Evolutionary conservation across 2,329 filamentous ascomycete genomes (phyloP), one percentile per base, ranked within the genome.

Genomic region (Pestalotiopsis sp.): DNA sequence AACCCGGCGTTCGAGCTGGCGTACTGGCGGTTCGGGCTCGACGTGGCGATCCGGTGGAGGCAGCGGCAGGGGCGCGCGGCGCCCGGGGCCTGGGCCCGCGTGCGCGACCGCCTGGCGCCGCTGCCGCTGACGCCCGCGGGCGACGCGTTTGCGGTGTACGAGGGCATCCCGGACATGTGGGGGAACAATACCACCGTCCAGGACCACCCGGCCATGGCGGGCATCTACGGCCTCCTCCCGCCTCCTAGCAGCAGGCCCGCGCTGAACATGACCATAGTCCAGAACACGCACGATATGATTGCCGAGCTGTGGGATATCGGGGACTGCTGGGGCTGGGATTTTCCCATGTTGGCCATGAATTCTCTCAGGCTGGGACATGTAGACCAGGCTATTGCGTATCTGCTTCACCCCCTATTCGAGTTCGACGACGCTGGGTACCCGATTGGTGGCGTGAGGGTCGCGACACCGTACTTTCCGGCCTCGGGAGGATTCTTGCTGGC

Each of bases 11-110:
- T 90, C 68, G 88, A 90, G 77, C 78, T 87, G 5, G 85, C 87
- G 6, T 90, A 90, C 76, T 90, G 87, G 87, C 82, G 85, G 17
- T 90, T 90, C 69, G 88, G 88, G 1, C 80, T 90, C 17, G 82
- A 86, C 27, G 75, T 89, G 1, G 88, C 88, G 3, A 78, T 81
- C 2, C 72, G 77, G 11, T 90, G 88, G 88, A 86, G 86, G 73
- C 68, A 77, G 61, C 80, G 87, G 3, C 84, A 85, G 62, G 77
- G 77, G 2, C 77, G 82, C n/a, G 59, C 79, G 0, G 75, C 83
- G 0, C 87, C 87, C 0, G 60, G 72, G 0, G 72, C 75, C 2
- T 90, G 87, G 87, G 75, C 75, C 0, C 75, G 75, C 1, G 85
- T 90, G 3, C 79, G 81, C 27, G 80, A 86, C 12, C 82, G 84